phyloP scores from a whole-genome alignment of 2,329 filamentous ascomycete species.

The Alternaria infectoria region DNA sequence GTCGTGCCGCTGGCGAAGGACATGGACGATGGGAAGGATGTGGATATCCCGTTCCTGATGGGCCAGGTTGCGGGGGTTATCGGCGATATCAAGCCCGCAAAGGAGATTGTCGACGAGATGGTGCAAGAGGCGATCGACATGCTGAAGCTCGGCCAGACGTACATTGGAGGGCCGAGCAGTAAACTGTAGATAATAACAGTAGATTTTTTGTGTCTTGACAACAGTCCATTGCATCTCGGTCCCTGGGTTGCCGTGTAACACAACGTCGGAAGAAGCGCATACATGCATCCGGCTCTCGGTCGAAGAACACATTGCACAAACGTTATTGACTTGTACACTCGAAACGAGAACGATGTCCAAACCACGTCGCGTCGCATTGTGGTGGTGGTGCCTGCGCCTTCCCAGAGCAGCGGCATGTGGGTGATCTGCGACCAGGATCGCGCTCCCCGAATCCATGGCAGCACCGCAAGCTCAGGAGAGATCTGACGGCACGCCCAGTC shows the following conservation, averaged over 20 bases:
- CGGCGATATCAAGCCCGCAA: slow-evolving; percentile 77
- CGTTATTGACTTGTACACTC: neutral
- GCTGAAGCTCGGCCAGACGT: slow-evolving; percentile 46
- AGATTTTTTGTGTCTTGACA: neutral
- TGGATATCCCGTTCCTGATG: slow-evolving; percentile 91
- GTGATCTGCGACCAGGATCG: slow-evolving; percentile 30
- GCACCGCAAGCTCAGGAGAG: slow-evolving; percentile 22
- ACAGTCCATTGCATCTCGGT: slow-evolving; percentile 1
- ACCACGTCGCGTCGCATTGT: neutral
- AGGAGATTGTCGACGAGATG: slow-evolving; percentile 89
- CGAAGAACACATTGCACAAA: neutral
- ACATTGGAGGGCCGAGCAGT: slow-evolving; percentile 38
- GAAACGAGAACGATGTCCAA: neutral
- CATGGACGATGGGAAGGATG: slow-evolving; percentile 78
- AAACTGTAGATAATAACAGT: slow-evolving; percentile 37
- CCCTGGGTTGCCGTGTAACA: slow-evolving; percentile 3
- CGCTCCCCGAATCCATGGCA: slow-evolving; percentile 17
- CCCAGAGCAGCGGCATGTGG: slow-evolving; percentile 16
- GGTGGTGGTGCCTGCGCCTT: neutral
- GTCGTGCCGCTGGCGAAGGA: slow-evolving; percentile 84
- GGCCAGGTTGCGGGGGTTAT: slow-evolving; percentile 88
- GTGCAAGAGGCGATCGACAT: slow-evolving; percentile 58
- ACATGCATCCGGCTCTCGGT: neutral
- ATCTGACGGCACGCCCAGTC: slow-evolving; percentile 1
- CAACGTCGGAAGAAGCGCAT: neutral